phyloP scores from a whole-genome alignment of 2,329 filamentous ascomycete species.

The Byssoonygena ceratinophila region DNA sequence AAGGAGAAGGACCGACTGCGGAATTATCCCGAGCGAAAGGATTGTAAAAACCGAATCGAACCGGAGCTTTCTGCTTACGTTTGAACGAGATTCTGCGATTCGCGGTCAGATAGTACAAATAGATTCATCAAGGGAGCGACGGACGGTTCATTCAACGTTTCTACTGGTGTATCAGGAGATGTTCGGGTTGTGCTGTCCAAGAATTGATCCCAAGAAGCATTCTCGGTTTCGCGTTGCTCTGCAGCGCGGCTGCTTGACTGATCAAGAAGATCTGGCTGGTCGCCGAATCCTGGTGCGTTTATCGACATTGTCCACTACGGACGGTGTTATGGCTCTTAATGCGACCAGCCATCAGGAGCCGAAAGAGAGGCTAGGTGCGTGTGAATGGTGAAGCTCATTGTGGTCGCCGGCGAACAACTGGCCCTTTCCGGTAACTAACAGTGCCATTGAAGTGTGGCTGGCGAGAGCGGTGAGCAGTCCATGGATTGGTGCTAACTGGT shows the following conservation, averaged over 20 bases:
- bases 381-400: not conserved
- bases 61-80: slow-evolving; percentile 33
- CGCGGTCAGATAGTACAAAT: not conserved
- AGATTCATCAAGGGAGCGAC: slow-evolving; percentile 14
- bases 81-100: slow-evolving; percentile 33
- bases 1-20: not conserved
- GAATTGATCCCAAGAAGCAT: not conserved
- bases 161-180: slow-evolving; percentile 13
- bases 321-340: slow-evolving; percentile 5
- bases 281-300: slow-evolving; percentile 4
- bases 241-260: not conserved
- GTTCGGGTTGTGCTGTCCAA: not conserved
- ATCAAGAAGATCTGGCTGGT: slow-evolving; percentile 3
- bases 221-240: not conserved
- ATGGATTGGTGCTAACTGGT: not conserved
- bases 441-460: slow-evolving; percentile 1
- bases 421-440: too few species aligned
- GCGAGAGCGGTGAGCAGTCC: slow-evolving; percentile 4
- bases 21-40: slow-evolving; percentile 27
- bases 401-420: too few species aligned
- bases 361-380: slow-evolving; percentile 1
- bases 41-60: slow-evolving; percentile 33
- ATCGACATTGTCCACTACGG: slow-evolving; percentile 18
- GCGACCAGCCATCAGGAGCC: slow-evolving; percentile 2
- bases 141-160: slow-evolving; percentile 30